Conservation (phyloP, 148 eudicot species). For the Dianthus caryophyllus region DNA sequence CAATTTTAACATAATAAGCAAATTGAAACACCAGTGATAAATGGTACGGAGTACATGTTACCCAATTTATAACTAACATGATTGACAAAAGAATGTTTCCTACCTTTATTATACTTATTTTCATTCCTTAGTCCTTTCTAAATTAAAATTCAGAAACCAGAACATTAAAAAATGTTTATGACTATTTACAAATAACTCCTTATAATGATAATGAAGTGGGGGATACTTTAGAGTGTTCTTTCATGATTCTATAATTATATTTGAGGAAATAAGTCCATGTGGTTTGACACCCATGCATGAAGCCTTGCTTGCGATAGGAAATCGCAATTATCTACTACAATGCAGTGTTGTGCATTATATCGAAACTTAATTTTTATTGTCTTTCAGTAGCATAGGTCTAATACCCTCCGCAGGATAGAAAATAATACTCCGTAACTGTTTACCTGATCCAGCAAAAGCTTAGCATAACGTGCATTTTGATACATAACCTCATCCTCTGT, state of each 20-base stretch:
- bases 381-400: not conserved
- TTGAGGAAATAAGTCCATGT: not conserved
- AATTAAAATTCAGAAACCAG: not conserved
- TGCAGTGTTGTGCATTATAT: not conserved
- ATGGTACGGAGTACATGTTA: no score
- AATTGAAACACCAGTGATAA: not conserved
- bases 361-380: not conserved
- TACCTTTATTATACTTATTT: not conserved
- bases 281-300: not conserved
- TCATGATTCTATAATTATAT: not conserved
- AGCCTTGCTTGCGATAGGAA: not conserved
- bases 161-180: not conserved
- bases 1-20: not conserved
- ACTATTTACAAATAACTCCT: not conserved
- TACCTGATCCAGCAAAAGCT: constrained; percentile 76
- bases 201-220: not conserved
- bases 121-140: not conserved
- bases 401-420: not conserved
- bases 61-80: not conserved
- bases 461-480: constrained; percentile 65
- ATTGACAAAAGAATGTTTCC: not conserved
- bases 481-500: constrained; percentile 68
- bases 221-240: not conserved
- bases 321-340: not conserved
- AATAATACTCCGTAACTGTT: not conserved